These are phyloP conservation scores for Pelargonium nanum DNA, from an alignment of 345 rosid species.

Conservation along the genomic window DNA sequence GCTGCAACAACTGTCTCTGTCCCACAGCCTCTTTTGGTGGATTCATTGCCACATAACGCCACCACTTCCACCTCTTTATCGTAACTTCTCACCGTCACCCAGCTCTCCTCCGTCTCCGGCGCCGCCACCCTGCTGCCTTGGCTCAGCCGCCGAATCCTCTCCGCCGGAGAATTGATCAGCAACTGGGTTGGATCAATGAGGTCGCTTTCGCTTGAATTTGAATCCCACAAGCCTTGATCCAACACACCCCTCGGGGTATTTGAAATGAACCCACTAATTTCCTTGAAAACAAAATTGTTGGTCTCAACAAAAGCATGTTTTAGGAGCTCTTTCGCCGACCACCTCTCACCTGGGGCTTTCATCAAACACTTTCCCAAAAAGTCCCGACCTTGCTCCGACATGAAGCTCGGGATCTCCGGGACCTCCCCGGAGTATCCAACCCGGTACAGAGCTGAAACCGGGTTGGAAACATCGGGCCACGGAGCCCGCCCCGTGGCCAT, in stretches of 20 bases:
- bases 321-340: conserved; percentile 40
- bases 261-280: background rate
- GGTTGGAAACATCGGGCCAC: conserved; percentile 27
- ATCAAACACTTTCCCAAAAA: conserved; percentile 43
- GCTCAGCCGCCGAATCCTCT: conserved; percentile 31
- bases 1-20: background rate
- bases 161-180: conserved; percentile 8
- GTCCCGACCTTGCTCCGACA: conserved; percentile 37
- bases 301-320: conserved; percentile 25
- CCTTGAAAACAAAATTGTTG: background rate
- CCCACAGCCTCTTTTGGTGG: background rate
- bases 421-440: conserved; percentile 34
- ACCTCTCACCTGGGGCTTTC: conserved; percentile 35
- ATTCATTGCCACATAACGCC: too few relatives aligned
- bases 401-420: conserved; percentile 32
- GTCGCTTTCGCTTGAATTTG: conserved; percentile 15
- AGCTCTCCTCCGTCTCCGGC: conserved; percentile 31
- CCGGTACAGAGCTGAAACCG: conserved; percentile 32
- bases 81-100: conserved; percentile 40
- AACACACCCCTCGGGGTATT: conserved; percentile 37
- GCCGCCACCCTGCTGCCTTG: too few relatives aligned
- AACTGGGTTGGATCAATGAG: background rate
- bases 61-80: background rate
- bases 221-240: conserved; percentile 22
- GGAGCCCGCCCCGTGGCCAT: conserved; percentile 46